Evolutionary conservation across 352 stramenopile species (phyloP), one percentile per base, ranked within the genome.

Genomic region (Phytophthora europaea): DNA sequence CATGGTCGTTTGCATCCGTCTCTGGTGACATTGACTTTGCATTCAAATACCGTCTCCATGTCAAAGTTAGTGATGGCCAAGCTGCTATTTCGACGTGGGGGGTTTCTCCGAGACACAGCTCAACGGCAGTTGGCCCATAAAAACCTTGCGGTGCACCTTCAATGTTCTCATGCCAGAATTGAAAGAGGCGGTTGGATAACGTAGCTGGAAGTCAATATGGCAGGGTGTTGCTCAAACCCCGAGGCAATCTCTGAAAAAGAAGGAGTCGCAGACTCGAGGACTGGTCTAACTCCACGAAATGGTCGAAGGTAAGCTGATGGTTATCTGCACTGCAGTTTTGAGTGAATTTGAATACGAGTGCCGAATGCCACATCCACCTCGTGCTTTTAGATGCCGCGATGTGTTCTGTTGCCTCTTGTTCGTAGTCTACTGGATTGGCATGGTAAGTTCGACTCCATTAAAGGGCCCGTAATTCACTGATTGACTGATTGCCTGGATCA

Each of bases 361-460:
- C 10, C 4, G 15, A 13, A 18, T 59, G 9, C 6, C 4, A 50
- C 43, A n/a, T 20, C 2, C 16, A 50, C 3, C 7, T 22, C 43
- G 2, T 43, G 20, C 51, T 48, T 22, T 22, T 40, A 95, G 89
- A 63, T 96, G 89, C 53, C 89, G 89, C 40, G 91, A 97, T 61
- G 79, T 89, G 9, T 64, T 95, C 6, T 97, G 90, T 73, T 92
- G 89, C 26, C 60, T 94, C 10, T 62, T 96, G 22, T 97, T 97
- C 65, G 47, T 94, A n/a, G 82, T 94, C 40, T 96, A 94, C 75
- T 96, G 90, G 90, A 48, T 95, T 28, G 88, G 90, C 31, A 96
- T 96, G 88, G 85, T 90, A 72, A 56, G 38, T 4, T 26, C n/a
- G 18, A 50, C 18, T 9, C 12, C 36, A 5, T 18, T 6, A 16